A percentile compares a stretch with the other conserved stretches of the same genome.
These are phyloP conservation scores for Pichia cephalocereana DNA, from an alignment of 805 yeast genomes.

Conservation along the genomic window DNA sequence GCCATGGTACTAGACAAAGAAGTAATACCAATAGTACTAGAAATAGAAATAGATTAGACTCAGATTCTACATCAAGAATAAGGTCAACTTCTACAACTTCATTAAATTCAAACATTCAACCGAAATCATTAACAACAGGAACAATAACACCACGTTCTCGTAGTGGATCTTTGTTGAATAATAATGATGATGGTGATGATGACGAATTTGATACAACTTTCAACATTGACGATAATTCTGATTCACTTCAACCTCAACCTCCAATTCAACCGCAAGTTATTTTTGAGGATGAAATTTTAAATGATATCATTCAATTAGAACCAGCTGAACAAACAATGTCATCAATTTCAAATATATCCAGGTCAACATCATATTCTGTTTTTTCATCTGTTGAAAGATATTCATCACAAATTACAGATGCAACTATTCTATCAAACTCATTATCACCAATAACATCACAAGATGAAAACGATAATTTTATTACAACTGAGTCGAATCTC, in stretches of 20 bases:
- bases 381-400: slow-evolving; percentile 9
- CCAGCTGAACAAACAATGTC: slow-evolving; percentile 7
- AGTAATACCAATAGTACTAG: slow-evolving; percentile 1
- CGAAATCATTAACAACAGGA: neutral
- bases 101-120: neutral
- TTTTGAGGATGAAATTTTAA: slow-evolving; percentile 7
- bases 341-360: slow-evolving; percentile 2
- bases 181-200: slow-evolving; percentile 7
- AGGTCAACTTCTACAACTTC: neutral
- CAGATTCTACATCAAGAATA: neutral
- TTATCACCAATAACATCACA: slow-evolving; percentile 4
- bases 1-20: slow-evolving; percentile 2
- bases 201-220: slow-evolving; percentile 9
- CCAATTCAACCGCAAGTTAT: slow-evolving; percentile 7
- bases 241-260: slow-evolving; percentile 2
- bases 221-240: neutral
- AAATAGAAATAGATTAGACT: neutral
- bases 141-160: neutral
- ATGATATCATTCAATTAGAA: slow-evolving; percentile 6
- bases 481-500: too few species aligned
- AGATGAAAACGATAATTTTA: slow-evolving; percentile 1
- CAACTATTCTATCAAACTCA: slow-evolving; percentile 1
- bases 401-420: slow-evolving; percentile 3
- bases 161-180: slow-evolving; percentile 6
- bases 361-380: slow-evolving; percentile 4